These are phyloP conservation scores for Salix dunnii DNA, from an alignment of 345 rosid genomes.

Conservation along the genomic window DNA sequence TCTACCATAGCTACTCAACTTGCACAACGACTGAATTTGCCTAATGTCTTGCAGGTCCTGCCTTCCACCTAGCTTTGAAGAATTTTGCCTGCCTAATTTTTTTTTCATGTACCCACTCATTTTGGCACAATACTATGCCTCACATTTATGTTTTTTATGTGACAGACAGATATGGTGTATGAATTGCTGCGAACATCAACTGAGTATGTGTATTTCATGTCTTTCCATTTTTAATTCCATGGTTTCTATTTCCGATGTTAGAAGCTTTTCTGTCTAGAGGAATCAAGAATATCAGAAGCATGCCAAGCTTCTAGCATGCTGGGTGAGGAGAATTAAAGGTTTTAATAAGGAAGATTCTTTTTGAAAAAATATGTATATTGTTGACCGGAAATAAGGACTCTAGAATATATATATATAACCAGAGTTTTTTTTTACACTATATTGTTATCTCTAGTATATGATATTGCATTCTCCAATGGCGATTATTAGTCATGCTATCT, in stretches of 20 bases:
- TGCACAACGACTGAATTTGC: slow-evolving; percentile 95
- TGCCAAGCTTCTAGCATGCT: not conserved
- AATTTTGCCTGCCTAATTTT: not conserved
- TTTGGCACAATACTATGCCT: slow-evolving; percentile 3
- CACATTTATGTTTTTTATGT: slow-evolving; percentile 11
- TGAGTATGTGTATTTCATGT: slow-evolving; percentile 49
- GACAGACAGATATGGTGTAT: slow-evolving; percentile 88
- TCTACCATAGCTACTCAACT: slow-evolving; percentile 98
- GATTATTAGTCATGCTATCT: not conserved
- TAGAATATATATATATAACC: not conserved
- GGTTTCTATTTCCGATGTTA: not conserved
- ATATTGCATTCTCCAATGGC: not conserved
- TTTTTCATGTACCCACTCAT: not conserved
- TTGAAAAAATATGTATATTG: not conserved
- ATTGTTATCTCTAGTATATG: not conserved
- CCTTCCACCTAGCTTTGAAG: slow-evolving; percentile 6
- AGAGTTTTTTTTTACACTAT: not conserved
- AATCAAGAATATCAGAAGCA: slow-evolving; percentile 1
- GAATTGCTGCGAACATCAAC: slow-evolving; percentile 86
- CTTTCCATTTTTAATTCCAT: not conserved
- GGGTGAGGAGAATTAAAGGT: not conserved
- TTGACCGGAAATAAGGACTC: not conserved
- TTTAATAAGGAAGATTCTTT: not conserved
- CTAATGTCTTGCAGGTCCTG: slow-evolving; percentile 88
- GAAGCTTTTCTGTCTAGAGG: not conserved